Percentiles rank a stretch among this genome's conserved stretches.
Evolutionary conservation across 495 filamentous ascomycete genomes (phyloP).

Genomic region (Friedmanniomyces endolithicus): DNA sequence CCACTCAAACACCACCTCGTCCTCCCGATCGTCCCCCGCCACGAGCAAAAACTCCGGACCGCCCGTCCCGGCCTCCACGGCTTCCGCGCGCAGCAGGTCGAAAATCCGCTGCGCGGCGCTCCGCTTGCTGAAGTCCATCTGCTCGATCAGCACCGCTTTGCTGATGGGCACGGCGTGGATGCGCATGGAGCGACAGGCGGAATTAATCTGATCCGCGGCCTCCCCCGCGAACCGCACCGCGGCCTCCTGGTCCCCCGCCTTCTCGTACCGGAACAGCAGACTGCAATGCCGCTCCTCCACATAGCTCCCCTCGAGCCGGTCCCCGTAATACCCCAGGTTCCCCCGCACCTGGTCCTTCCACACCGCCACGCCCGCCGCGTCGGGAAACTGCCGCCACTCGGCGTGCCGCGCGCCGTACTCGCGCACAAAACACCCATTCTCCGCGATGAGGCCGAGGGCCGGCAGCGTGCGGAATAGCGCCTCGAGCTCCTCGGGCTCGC

Average conservation of each 20-base stretch:
- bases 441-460: slow-evolving; percentile 76
- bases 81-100: slow-evolving; percentile 37
- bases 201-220: slow-evolving; percentile 84
- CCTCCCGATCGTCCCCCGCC: slow-evolving; percentile 76
- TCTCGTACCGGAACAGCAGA: slow-evolving; percentile 74
- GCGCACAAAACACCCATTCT: slow-evolving; percentile 83
- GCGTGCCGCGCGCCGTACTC: slow-evolving; percentile 41
- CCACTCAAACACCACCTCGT: slow-evolving; percentile 88
- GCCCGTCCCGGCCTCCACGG: slow-evolving; percentile 28
- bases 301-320: slow-evolving; percentile 73
- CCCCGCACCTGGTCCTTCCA: slow-evolving; percentile 70
- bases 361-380: slow-evolving; percentile 46
- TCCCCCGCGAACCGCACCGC: slow-evolving; percentile 70
- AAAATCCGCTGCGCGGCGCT: slow-evolving; percentile 64
- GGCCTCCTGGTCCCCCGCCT: slow-evolving; percentile 58
- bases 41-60: slow-evolving; percentile 63
- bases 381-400: slow-evolving; percentile 62
- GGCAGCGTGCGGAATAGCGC: slow-evolving; percentile 60
- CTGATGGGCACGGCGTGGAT: slow-evolving; percentile 76
- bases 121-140: slow-evolving; percentile 66
- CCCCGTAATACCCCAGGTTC: slow-evolving; percentile 76
- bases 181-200: slow-evolving; percentile 66
- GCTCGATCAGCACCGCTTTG: slow-evolving; percentile 67
- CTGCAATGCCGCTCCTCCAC: slow-evolving; percentile 80
- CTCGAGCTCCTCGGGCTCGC: slow-evolving; percentile 77